Conservation (phyloP, 805 yeast genomes). For the Ogataea trehalophila region DNA sequence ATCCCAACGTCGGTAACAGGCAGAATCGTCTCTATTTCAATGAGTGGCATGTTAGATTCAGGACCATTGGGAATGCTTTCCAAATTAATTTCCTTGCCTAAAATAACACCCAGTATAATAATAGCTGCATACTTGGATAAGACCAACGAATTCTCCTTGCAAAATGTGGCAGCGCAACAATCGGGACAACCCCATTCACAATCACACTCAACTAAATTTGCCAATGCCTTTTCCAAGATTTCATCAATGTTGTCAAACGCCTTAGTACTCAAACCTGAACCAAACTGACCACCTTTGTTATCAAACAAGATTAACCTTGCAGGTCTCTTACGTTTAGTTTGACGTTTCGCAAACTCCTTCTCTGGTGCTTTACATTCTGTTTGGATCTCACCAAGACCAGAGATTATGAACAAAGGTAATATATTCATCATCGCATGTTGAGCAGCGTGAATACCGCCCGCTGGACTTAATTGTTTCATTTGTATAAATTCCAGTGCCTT, state of each 20-base stretch:
- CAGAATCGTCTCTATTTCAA: slow-evolving; percentile 62
- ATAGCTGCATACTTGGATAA: slow-evolving; percentile 83
- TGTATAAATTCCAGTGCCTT: slow-evolving; percentile 55
- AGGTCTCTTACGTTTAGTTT: slow-evolving; percentile 71
- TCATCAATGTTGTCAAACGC: slow-evolving; percentile 76
- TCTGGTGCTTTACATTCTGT: slow-evolving; percentile 98
- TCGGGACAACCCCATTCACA: slow-evolving; percentile 69
- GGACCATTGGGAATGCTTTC: slow-evolving; percentile 63
- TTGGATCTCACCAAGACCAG: slow-evolving; percentile 71
- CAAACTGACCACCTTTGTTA: slow-evolving; percentile 72
- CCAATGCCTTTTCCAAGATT: slow-evolving; percentile 55
- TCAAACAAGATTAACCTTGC: slow-evolving; percentile 84
- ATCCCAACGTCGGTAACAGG: slow-evolving; percentile 40
- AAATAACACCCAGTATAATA: slow-evolving; percentile 56
- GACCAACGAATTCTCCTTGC: slow-evolving; percentile 78
- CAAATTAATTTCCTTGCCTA: slow-evolving; percentile 49
- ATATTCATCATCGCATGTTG: slow-evolving; percentile 84
- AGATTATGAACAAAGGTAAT: slow-evolving; percentile 66
- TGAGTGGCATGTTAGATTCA: slow-evolving; percentile 67
- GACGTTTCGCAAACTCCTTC: slow-evolving; percentile 81
- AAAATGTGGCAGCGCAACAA: slow-evolving; percentile 79
- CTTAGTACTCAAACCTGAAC: slow-evolving; percentile 74
- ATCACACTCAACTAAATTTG: slow-evolving; percentile 60
- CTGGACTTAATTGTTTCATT: slow-evolving; percentile 56
- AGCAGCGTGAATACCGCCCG: slow-evolving; percentile 96